Percentiles rank a stretch among this genome's conserved stretches.
These are phyloP conservation scores for Leishmania martiniquensis DNA, from an alignment of 208 protist genomes.

Conservation along the genomic window DNA sequence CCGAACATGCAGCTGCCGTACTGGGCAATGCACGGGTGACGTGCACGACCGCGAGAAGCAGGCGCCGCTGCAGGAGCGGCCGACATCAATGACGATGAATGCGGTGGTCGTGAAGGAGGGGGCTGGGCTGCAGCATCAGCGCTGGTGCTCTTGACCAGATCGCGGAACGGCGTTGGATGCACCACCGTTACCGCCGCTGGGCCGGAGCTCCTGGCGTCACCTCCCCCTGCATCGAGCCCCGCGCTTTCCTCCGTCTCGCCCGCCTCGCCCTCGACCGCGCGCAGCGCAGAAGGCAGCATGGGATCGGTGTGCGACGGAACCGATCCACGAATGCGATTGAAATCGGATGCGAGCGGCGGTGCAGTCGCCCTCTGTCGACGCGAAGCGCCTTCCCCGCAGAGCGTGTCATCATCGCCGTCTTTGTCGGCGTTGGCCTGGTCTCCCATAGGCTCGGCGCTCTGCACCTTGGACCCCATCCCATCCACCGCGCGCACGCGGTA, in stretches of 20 bases:
- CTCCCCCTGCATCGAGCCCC: background rate
- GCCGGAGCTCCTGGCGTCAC: background rate
- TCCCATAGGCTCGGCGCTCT: constrained; percentile 1
- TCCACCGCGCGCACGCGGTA: background rate
- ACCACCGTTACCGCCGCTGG: background rate
- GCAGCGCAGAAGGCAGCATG: constrained; percentile 7
- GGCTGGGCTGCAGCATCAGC: background rate
- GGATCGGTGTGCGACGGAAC: constrained; percentile 41
- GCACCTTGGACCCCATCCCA: constrained; percentile 19
- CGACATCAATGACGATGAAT: background rate
- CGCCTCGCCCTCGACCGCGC: background rate
- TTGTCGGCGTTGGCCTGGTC: background rate
- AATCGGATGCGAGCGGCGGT: constrained; percentile 29
- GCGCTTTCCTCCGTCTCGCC: background rate
- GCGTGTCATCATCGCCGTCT: background rate
- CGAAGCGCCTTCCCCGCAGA: background rate
- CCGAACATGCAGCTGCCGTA: constrained; percentile 78
- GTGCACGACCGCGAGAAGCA: constrained; percentile 11
- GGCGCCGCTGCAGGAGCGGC: background rate
- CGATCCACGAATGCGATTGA: constrained; percentile 44
- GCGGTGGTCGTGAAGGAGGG: background rate
- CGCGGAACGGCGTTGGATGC: constrained; percentile 37
- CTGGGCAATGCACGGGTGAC: constrained; percentile 78
- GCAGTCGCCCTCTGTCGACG: background rate
- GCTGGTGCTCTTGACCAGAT: background rate